These are phyloP conservation scores for Ceratocystis destructans DNA, from an alignment of 2,329 filamentous ascomycete species.

Conservation along the genomic window DNA sequence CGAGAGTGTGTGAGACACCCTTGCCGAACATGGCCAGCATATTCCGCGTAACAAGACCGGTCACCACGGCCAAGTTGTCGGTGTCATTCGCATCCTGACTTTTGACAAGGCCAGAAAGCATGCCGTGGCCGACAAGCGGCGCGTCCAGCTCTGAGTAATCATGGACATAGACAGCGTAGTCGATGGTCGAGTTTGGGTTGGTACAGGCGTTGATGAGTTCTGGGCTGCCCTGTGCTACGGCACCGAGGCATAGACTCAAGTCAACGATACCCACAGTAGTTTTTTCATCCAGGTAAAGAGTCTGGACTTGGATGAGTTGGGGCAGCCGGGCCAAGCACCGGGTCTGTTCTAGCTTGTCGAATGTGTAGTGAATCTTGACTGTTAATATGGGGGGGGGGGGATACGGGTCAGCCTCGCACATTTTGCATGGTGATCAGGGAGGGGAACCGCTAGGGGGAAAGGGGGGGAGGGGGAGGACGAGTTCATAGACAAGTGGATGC, in stretches of 20 bases:
- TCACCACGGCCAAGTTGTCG: conserved; percentile 53
- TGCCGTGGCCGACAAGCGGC: conserved; percentile 85
- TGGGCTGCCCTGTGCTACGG: conserved; percentile 65
- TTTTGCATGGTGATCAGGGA: background rate
- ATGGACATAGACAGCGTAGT: conserved; percentile 94
- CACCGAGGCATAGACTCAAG: conserved; percentile 72
- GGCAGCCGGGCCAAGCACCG: conserved; percentile 82
- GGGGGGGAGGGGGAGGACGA: background rate
- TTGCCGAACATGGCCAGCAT: conserved; percentile 70
- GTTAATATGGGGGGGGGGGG: conserved; percentile 20
- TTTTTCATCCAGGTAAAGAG: conserved; percentile 64
- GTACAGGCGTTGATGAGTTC: conserved; percentile 42
- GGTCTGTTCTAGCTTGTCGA: conserved; percentile 75
- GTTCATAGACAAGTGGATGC: background rate
- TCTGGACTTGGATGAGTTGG: conserved; percentile 64
- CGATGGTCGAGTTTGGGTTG: conserved; percentile 48
- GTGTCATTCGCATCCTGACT: conserved; percentile 29
- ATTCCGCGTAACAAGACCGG: conserved; percentile 80
- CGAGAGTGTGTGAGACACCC: conserved; percentile 73
- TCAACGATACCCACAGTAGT: conserved; percentile 78
- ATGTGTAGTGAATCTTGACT: conserved; percentile 97
- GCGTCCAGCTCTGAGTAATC: conserved; percentile 93
- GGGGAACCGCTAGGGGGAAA: too few relatives aligned
- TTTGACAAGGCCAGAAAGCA: conserved; percentile 71
- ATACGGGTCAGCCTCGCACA: conserved; percentile 21